Base-by-base conservation (phyloP, 306 rosid genomes). In the Casuarina glauca region DNA sequence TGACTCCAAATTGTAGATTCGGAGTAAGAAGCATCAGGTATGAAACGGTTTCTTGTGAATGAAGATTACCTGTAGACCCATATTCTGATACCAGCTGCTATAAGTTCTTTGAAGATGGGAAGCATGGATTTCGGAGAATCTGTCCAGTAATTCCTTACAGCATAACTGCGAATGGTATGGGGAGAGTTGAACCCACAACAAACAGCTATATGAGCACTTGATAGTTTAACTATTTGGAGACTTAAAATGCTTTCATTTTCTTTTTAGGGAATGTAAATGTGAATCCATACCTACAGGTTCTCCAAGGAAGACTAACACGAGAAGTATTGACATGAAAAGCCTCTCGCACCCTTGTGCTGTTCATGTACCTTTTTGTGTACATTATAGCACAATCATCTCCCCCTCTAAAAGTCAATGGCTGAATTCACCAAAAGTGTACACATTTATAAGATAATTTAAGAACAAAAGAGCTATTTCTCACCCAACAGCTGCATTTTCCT, bases 121-220 rank as follows among this genome's bases (percentile, higher is more conserved):
- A 60, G 66, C 66, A 60, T 60, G 6, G 66, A 60, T 26, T 20
- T 60, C 9, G 39, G 66, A 60, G 66, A 60, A 10, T 55, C 62
- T 5, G 20, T 55, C 62, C 62, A 55, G 9, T 20, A 17, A 55
- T 7, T 19, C 9, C 11, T n/a, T 5, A 55, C 4, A 19, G 10
- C 10, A 19, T 55, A 0, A 55, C 62, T 55, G 35, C 62, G 2
- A 46, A 46, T 48, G 2, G 12, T 2, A 46, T 46, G 1, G 10
- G 50, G 50, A 46, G 50, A 46, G 2, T 46, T 0, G 7, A 48
- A 48, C 51, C 51, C 51, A 9, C 4, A 3, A 52, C 57, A 6
- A 52, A 15, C 57, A 51, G n/a, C n/a, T 15, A 13, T 3, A 51
- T 12, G 32, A 1, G 32, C 32, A 26, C 32, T 26, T 26, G 32